A percentile compares a stretch with the other conserved stretches of the same genome.
These are phyloP conservation scores for Rhynchospora pubera DNA, from an alignment of 176 grass and related monocot species.

Conservation along the genomic window DNA sequence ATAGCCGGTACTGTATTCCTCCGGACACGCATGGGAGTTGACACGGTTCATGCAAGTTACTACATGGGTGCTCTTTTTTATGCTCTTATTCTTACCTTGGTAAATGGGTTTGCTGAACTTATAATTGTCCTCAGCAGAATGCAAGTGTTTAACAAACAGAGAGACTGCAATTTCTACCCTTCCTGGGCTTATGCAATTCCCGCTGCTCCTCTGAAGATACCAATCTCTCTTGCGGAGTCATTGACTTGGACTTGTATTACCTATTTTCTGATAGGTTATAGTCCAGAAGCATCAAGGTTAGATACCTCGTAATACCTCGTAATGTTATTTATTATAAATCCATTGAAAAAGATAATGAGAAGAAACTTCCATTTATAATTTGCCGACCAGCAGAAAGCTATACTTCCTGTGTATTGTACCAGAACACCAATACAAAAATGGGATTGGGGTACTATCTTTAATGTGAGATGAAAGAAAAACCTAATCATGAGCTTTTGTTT, in stretches of 20 bases:
- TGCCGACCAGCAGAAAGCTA: too few species aligned
- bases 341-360: too few species aligned
- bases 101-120: constrained; percentile 67
- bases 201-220: constrained; percentile 49
- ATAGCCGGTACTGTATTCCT: constrained; percentile 59
- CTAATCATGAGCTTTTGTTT: too few species aligned
- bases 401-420: too few species aligned
- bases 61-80: constrained; percentile 67
- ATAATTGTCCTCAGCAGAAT: constrained; percentile 42
- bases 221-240: constrained; percentile 50
- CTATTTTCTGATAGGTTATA: constrained; percentile 72
- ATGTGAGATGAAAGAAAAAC: too few species aligned
- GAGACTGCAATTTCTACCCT: constrained; percentile 63
- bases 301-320: neutral
- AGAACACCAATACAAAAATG: too few species aligned
- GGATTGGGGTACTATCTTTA: too few species aligned
- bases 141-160: constrained; percentile 66
- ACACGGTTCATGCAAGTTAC: constrained; percentile 43
- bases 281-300: constrained; percentile 45
- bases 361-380: neutral
- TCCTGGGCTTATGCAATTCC: constrained; percentile 77
- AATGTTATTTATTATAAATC: too few species aligned
- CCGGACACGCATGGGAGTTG: constrained; percentile 37
- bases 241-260: constrained; percentile 55
- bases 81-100: constrained; percentile 41